A percentile compares a stretch with the other conserved stretches of the same genome.
Evolutionary conservation across 768 basidiomycete species (phyloP).

Genomic region (Pholiota conissans): DNA sequence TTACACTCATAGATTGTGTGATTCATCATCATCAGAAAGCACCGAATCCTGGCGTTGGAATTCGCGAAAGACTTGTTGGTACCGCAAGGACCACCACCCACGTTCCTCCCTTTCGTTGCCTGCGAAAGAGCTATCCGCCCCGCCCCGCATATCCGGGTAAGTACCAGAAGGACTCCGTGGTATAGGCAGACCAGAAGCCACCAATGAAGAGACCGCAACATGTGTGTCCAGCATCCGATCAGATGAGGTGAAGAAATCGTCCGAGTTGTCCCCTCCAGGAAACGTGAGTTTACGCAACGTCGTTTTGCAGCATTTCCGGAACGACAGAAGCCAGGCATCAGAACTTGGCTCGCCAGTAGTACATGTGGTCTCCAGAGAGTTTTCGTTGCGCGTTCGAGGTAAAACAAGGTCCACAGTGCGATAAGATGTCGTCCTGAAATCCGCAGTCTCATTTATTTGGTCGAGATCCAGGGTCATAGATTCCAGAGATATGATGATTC

Average conservation of each 20-base stretch:
- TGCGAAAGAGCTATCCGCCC: slow-evolving; percentile 3
- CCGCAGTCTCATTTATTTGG: slow-evolving; percentile 13
- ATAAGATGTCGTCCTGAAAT: slow-evolving; percentile 20
- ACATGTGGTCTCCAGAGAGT: neutral
- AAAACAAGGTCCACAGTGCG: slow-evolving; percentile 19
- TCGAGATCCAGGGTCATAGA: slow-evolving; percentile 15
- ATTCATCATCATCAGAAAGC: slow-evolving; percentile 17
- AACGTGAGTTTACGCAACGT: slow-evolving; percentile 41
- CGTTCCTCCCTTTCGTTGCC: slow-evolving; percentile 28
- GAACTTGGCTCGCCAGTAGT: slow-evolving; percentile 8
- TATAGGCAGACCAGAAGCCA: slow-evolving; percentile 51
- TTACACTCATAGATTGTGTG: neutral
- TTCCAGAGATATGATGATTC: slow-evolving; percentile 17
- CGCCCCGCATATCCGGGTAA: slow-evolving; percentile 28
- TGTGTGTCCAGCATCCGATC: slow-evolving; percentile 28
- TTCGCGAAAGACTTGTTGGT: slow-evolving; percentile 41
- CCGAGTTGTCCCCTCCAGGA: slow-evolving; percentile 17
- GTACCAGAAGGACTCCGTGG: slow-evolving; percentile 77
- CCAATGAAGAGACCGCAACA: slow-evolving; percentile 34
- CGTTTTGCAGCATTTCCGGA: slow-evolving; percentile 51
- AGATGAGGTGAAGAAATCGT: slow-evolving; percentile 22
- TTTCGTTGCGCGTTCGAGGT: slow-evolving; percentile 2
- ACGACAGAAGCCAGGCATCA: slow-evolving; percentile 56
- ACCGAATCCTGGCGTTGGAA: slow-evolving; percentile 37
- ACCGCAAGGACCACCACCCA: slow-evolving; percentile 29